Base-by-base conservation (phyloP, 164 flowering plant genomes). In the Nelumbo lutea region DNA sequence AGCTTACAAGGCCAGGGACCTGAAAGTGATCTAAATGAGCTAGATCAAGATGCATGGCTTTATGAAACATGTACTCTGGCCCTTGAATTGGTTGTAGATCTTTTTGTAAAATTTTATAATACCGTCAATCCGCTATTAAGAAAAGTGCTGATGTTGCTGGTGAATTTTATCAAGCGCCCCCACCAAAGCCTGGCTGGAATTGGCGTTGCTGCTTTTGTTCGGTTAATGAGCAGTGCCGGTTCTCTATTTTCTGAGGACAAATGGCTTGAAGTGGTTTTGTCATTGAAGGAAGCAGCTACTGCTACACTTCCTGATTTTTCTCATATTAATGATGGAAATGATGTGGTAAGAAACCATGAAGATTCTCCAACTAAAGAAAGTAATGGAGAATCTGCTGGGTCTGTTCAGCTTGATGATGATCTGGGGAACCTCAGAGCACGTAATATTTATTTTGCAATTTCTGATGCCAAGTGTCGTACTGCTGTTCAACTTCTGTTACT, bases 181-280 rank as follows among this genome's bases (percentile, higher is more conserved):
- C 99, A 96, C 74, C 96, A 93, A 76, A 96, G 96, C 83, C 95
- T 96, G 73, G 99, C 98, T 75, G 99, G 99, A 60, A 93, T 91
- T 74, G 99, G 99, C 42, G 90, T 96, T 78, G 92, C 98, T 72
- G 97, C 98, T 66, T 88, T 89, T 87, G 97, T 93, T 48, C 93
- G 98, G 56, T 79, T 96, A 77, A 88, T 96, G 95, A 96, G 90
- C 85, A 88, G 87, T 78, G 88, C 95, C 65, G 99, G 98, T 47
- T 82, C 85, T 70, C 85, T 90, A 9, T 91, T 90, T 78, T 87
- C 96, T 40, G 97, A 91, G 70, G 98, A 90, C 11, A 93, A 90
- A 79, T 96, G 99, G 99, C 78, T 82, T 56, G 99, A 93, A 70
- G 98, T 91, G 73, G 97, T 90, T 62, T 76, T 73, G 6, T 84